Conservation (phyloP, 2,329 filamentous ascomycete species). For the Drechslerella stenobrocha region DNA sequence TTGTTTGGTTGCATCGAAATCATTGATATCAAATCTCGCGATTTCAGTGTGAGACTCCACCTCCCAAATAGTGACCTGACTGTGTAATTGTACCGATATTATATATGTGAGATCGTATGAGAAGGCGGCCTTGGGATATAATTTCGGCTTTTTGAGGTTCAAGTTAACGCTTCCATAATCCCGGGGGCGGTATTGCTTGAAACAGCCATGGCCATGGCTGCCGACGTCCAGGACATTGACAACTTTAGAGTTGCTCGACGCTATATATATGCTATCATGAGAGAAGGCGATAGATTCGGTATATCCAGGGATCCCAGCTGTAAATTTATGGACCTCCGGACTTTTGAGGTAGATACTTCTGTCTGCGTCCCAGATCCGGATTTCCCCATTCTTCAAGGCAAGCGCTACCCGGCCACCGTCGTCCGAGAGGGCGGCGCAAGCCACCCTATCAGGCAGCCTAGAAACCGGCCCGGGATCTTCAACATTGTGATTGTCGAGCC, state of each 20-base stretch:
- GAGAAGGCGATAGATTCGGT: not conserved
- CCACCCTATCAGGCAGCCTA: not conserved
- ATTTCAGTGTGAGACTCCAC: not conserved
- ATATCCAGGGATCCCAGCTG: not conserved
- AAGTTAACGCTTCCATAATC: not conserved
- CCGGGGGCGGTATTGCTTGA: not conserved
- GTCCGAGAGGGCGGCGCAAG: not conserved
- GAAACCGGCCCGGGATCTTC: not conserved
- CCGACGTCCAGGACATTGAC: not conserved
- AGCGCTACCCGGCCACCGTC: not conserved
- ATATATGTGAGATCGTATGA: not conserved
- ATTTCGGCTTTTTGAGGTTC: not conserved
- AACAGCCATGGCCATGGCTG: not conserved
- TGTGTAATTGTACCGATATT: not conserved
- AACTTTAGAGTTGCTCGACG: not conserved
- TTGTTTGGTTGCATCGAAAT: not conserved
- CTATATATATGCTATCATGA: not conserved
- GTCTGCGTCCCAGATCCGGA: not conserved
- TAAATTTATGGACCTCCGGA: not conserved
- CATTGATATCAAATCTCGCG: not conserved
- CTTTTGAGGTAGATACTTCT: not conserved
- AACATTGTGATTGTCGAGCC: not conserved
- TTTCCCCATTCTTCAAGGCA: not conserved
- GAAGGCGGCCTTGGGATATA: not conserved
- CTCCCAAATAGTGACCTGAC: not conserved